Evolutionary conservation across 176 grass and related monocot genomes (phyloP), one percentile per base, ranked within the genome.

Genomic region (Echinochloa phyllopogon): DNA sequence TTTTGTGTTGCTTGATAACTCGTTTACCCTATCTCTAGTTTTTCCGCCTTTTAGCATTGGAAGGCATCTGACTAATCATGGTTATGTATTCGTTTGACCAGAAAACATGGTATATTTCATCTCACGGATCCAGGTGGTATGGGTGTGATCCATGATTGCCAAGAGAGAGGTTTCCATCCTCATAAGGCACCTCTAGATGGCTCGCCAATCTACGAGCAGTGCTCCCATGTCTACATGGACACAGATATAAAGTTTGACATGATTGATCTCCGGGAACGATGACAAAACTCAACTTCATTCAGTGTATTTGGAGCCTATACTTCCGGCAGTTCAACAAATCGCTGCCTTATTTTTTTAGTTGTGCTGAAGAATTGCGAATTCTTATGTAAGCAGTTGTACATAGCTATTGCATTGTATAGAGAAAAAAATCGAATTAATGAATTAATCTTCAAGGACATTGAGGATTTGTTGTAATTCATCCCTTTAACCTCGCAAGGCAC

Each of bases 31-130:
- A 50, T 42, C 33, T 87, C 43, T 77, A 62, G 10, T 20, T 52
- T 76, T 4, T 66, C 27, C 6, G 7, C 23, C 1, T 45, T 48
- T 2, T 36, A 62, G 41, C 42, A 86, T 86, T 21, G 29, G 45
- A 8, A 70, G 29, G 24, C 49, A 61, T 74, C 33, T 81, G 36
- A 68, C 21, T 81, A 9, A 55, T 87, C 43, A 56, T 83, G 36
- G 43, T 55, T 72, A 81, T 33, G 64, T 76, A 39, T 82, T 78
- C 87, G 67, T 89, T 82, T 87, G 60, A 65, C 76, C 83, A 96
- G 97, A 87, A 99, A 85, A 76, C 94, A 99, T 62, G 97, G 97
- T 65, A 99, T 99, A 94, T 96, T 99, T 89, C 97, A 96, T 83
- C 90, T 99, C 27, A 89, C 94, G n/a, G 94, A 99, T 89, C 97